Evolutionary conservation across 2,329 filamentous ascomycete genomes (phyloP).

Genomic region (Ophiostoma pallidulum): DNA sequence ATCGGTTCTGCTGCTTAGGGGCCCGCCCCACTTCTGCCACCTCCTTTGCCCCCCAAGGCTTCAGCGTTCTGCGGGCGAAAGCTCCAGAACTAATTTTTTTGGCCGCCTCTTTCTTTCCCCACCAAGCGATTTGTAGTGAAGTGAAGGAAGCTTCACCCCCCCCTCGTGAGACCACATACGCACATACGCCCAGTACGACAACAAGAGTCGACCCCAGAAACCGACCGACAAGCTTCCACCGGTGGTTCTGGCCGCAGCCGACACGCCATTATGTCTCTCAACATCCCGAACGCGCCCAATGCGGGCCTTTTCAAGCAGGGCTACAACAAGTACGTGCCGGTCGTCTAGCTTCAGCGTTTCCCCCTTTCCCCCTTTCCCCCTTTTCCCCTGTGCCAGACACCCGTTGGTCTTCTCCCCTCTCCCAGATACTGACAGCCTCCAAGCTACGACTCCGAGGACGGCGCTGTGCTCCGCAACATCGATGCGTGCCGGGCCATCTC

Average conservation of each 20-base stretch:
- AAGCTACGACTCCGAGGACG: slow-evolving; percentile 98
- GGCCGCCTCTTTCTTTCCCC: slow-evolving; percentile 9
- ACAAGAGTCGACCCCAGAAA: not conserved
- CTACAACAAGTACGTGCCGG: slow-evolving; percentile 72
- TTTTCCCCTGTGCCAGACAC: slow-evolving; percentile 6
- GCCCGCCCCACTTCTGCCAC: not conserved
- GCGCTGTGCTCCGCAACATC: slow-evolving; percentile 95
- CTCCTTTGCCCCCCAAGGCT: slow-evolving; percentile 9
- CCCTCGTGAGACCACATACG: not conserved
- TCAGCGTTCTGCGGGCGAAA: slow-evolving; percentile 9
- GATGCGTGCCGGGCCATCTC: slow-evolving; percentile 95
- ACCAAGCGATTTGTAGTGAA: not conserved
- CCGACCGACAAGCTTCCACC: not conserved
- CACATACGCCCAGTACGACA: not conserved
- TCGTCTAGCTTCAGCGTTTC: not conserved
- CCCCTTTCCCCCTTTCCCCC: slow-evolving; percentile 19
- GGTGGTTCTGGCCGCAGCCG: not conserved
- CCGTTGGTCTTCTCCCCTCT: slow-evolving; percentile 7
- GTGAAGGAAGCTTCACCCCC: slow-evolving; percentile 8
- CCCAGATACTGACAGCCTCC: slow-evolving; percentile 21
- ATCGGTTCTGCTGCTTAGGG: not conserved
- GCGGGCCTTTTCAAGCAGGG: slow-evolving; percentile 89
- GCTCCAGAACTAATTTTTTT: slow-evolving; percentile 15
- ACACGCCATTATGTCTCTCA: slow-evolving; percentile 67
- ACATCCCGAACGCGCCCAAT: slow-evolving; percentile 90